Evolutionary conservation across 441 rosid genomes (phyloP), one percentile per base, ranked within the genome.

Genomic region (Pelargonium fulgidum): DNA sequence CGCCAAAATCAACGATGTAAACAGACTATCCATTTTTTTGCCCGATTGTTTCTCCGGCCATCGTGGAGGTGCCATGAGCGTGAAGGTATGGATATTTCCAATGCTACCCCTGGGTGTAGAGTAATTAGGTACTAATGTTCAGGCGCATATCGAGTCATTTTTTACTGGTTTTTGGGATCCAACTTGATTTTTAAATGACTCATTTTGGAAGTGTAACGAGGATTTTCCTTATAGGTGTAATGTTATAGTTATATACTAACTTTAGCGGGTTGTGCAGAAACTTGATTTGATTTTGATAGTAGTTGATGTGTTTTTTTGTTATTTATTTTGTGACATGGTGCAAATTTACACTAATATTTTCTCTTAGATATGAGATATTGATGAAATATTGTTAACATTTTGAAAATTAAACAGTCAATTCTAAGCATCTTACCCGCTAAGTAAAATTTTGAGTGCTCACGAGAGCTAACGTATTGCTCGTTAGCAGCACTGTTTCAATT

Each of bases 91-190:
- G 76, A 58, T 65, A 29, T 65, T 47, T 79, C 67, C 71, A 52
- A 48, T 62, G 80, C 42, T 33, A 39, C 42, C 1, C 81, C 54
- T 22, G 72, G 72, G 79, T 82, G 84, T 83, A 83, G 86, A 78
- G 72, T 82, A 78, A 56, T 73, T 82, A 87, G 91, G 78, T 50
- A 80, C 81, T 83, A 74, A 83, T 78, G 76, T 85, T 39, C 1
- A 75, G 87, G 81, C 67, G 71, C 67, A 71, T 64, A 70, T n/a
- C 68, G 78, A 75, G 79, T 77, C 83, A 79, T 70, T 80, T 20
- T 80, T 20, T 75, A 62, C 65, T 77, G 70, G 68, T 65, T 73
- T 70, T 65, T 42, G 19, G 69, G 71, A 70, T 65, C 75, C 71
- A 67, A 75, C 77, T 68, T 61, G 84, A 77, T 73, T 82, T 75